These are phyloP conservation scores for Secale cereale DNA, from an alignment of 176 grass and related monocot species.

Conservation along the genomic window DNA sequence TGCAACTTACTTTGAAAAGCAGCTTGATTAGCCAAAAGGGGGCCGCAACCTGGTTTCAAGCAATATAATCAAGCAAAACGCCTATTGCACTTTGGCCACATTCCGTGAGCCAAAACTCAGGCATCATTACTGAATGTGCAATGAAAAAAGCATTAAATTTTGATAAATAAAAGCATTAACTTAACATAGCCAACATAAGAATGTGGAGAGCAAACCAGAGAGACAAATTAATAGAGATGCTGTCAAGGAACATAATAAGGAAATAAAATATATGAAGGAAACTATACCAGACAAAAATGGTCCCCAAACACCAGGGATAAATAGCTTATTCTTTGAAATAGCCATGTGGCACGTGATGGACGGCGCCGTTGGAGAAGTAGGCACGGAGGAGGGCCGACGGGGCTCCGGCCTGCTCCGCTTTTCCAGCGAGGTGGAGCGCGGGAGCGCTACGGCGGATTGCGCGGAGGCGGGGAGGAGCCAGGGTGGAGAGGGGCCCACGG, in stretches of 20 bases:
- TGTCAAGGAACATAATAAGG: not conserved
- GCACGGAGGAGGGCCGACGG: no score
- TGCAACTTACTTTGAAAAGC: constrained; percentile 70
- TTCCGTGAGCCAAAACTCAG: constrained; percentile 88
- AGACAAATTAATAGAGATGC: constrained; percentile 7
- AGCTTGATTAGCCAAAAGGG: constrained; percentile 75
- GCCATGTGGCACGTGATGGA: constrained; percentile 97
- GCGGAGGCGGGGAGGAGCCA: no score
- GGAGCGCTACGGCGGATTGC: no score
- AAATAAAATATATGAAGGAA: constrained; percentile 12
- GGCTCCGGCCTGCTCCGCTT: no score
- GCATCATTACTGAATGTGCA: constrained; percentile 70
- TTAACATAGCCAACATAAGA: not conserved
- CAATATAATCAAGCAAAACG: constrained; percentile 77
- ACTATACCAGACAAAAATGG: no score
- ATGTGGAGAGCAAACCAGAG: not conserved
- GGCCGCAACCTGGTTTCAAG: constrained; percentile 67
- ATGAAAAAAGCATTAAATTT: constrained; percentile 3
- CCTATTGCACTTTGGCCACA: constrained; percentile 98
- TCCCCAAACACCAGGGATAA: no score
- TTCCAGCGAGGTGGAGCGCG: no score
- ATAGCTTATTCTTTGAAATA: constrained; percentile 64
- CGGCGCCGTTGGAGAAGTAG: no score
- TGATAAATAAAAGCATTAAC: no score
- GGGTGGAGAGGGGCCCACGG: no score